phyloP scores from a whole-genome alignment of 352 stramenopile species.

The Hyaloperonospora brassicae region DNA sequence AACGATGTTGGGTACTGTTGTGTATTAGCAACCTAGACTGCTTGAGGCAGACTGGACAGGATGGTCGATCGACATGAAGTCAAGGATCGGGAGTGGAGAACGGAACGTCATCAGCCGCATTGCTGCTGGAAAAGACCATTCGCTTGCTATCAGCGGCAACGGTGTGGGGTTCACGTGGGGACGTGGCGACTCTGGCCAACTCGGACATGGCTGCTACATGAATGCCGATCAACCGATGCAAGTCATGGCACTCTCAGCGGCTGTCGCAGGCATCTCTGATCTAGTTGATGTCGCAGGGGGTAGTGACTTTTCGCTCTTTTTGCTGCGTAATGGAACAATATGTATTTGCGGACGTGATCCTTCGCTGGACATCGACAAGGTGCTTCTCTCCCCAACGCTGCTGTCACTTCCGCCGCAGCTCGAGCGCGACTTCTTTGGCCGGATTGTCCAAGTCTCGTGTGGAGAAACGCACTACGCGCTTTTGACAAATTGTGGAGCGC shows the following conservation, averaged over 20 bases:
- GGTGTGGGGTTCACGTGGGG: constrained; percentile 64
- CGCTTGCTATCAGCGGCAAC: constrained; percentile 44
- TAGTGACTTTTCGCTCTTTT: constrained; percentile 36
- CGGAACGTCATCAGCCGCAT: constrained; percentile 40
- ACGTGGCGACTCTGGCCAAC: constrained; percentile 50
- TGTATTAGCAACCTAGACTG: constrained; percentile 35
- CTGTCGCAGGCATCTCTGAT: constrained; percentile 9
- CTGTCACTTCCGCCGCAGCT: constrained; percentile 15
- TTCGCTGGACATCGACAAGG: constrained; percentile 13
- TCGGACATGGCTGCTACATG: constrained; percentile 59
- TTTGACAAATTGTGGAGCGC: constrained; percentile 19
- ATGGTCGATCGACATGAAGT: constrained; percentile 28
- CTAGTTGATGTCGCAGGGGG: constrained; percentile 29
- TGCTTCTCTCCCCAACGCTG: constrained; percentile 25
- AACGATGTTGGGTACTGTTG: constrained; percentile 1
- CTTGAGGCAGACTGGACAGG: constrained; percentile 38
- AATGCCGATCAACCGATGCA: constrained; percentile 49
- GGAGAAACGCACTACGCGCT: constrained; percentile 40
- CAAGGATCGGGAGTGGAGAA: constrained; percentile 14
- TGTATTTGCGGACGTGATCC: constrained; percentile 36
- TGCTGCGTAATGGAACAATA: constrained; percentile 21
- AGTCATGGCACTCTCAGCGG: constrained; percentile 42
- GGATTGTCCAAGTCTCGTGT: constrained; percentile 30
- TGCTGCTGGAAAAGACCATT: constrained; percentile 57
- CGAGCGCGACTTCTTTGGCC: constrained; percentile 16